phyloP scores from a whole-genome alignment of 2,329 filamentous ascomycete species.

The Paramyrothecium sp. region DNA sequence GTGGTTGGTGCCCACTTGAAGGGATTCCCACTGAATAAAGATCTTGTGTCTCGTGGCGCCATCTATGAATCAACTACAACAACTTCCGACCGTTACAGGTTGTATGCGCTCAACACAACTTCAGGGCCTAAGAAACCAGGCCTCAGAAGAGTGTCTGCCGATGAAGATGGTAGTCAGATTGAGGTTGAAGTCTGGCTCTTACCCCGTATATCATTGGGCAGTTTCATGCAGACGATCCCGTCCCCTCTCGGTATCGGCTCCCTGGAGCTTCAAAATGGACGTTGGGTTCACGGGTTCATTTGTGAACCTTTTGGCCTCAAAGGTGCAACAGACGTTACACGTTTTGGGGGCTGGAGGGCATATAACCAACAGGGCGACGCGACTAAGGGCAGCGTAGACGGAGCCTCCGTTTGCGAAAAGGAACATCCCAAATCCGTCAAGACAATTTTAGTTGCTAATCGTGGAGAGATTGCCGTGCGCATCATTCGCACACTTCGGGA shows the following conservation, averaged over 20 bases:
- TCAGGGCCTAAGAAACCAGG: conserved; percentile 26
- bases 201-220: conserved; percentile 23
- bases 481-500: conserved; percentile 66
- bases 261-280: conserved; percentile 28
- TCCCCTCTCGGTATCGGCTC: conserved; percentile 32
- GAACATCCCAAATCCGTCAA: conserved; percentile 11
- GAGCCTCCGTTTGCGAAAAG: not conserved
- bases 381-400: not conserved
- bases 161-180: conserved; percentile 21
- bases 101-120: conserved; percentile 22
- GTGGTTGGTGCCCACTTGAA: conserved; percentile 33
- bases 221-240: conserved; percentile 29
- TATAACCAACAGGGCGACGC: conserved; percentile 14
- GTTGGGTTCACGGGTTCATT: conserved; percentile 33
- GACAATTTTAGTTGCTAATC: conserved; percentile 65
- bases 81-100: conserved; percentile 26
- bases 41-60: conserved; percentile 27
- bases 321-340: conserved; percentile 27
- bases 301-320: conserved; percentile 32
- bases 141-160: conserved; percentile 20
- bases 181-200: conserved; percentile 34
- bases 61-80: conserved; percentile 17
- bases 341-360: conserved; percentile 27
- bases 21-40: conserved; percentile 31
- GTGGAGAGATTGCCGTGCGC: conserved; percentile 62